Percentiles rank a stretch among this genome's conserved stretches.
phyloP scores from a whole-genome alignment of 441 rosid genomes.

The Viola pubescens region DNA sequence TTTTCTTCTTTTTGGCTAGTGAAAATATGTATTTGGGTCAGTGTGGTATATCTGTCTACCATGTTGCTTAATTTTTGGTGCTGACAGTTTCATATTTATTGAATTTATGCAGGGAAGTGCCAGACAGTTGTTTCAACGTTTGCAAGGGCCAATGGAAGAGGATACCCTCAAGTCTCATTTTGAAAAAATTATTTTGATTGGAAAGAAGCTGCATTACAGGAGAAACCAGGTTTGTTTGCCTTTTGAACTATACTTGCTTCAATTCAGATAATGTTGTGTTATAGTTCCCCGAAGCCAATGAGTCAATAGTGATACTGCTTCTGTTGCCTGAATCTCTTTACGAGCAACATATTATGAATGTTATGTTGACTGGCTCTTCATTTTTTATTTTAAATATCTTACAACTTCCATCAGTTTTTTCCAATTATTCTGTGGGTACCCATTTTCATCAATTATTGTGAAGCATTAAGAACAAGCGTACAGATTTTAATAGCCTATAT shows the following conservation, averaged over 20 bases:
- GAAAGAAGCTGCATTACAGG: conserved; percentile 57
- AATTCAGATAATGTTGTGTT: not conserved
- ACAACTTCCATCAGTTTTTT: not conserved
- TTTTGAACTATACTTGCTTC: not conserved
- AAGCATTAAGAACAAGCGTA: not conserved
- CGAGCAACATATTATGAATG: not conserved
- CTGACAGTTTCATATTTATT: conserved; percentile 13
- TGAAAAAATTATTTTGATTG: conserved; percentile 77
- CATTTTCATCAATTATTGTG: too few species aligned
- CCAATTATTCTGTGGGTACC: not conserved
- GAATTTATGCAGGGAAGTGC: conserved; percentile 87
- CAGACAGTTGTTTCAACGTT: conserved; percentile 91
- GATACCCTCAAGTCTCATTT: conserved; percentile 95
- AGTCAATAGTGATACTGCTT: not conserved
- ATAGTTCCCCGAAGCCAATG: not conserved
- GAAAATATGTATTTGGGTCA: conserved; percentile 10
- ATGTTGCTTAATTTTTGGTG: conserved; percentile 22
- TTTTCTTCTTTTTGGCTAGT: not conserved
- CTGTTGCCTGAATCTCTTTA: not conserved
- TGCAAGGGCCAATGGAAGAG: conserved; percentile 99
- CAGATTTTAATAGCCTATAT: not conserved
- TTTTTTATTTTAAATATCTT: not conserved
- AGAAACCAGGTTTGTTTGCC: conserved; percentile 66
- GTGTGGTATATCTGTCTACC: conserved; percentile 10
- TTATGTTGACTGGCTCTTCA: not conserved